Evolutionary conservation across 2,329 filamentous ascomycete species (phyloP), one percentile per base, ranked within the genome.

Genomic region (Cercospora janseana): DNA sequence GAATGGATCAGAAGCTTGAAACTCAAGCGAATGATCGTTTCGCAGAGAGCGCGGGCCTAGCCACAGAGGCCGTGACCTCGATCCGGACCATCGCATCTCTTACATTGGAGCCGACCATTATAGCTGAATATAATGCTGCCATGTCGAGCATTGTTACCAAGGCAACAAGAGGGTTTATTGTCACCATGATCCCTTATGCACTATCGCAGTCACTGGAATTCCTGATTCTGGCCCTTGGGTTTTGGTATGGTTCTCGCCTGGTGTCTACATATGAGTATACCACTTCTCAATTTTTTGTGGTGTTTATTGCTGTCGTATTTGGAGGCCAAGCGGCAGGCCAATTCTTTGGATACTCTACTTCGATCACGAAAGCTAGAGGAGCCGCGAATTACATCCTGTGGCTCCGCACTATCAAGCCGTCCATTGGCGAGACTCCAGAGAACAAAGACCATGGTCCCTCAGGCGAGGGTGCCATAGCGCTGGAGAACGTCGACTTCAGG

Each of bases 241-340:
- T 69, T 59, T 69, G 68, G 68, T 63, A 61, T 38, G 68, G 68
- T 2, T 63, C 61, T 3, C 58, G 58, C 20, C 59, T 70, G 5
- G 57, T 70, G 21, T 58, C 63, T 4, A 61, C 52, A 29, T 59
- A 61, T 9, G 64, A 70, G 34, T 69, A 70, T 56, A 62, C 58
- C 4, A 59, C 58, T 4, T 52, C 68, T 3, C 66, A 75, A 15
- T 82, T 81, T 61, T 81, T 80, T 60, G 72, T 79, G 1, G 72
- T 79, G 23, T 87, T 85, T 65, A 81, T 86, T 65, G 80, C 83
- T 0, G 55, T 63, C 6, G 78, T 87, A 21, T 79, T 87, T 56
- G 83, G 83, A 1, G 82, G 81, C 5, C 83, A 89, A 66, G 74
- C 76, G 0, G 82, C 84, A 0, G 85, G 83, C 0, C 79, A 85